Evolutionary conservation across 305 asterid genomes (phyloP), one percentile per base, ranked within the genome.

Genomic region (Fraxinus floribunda): DNA sequence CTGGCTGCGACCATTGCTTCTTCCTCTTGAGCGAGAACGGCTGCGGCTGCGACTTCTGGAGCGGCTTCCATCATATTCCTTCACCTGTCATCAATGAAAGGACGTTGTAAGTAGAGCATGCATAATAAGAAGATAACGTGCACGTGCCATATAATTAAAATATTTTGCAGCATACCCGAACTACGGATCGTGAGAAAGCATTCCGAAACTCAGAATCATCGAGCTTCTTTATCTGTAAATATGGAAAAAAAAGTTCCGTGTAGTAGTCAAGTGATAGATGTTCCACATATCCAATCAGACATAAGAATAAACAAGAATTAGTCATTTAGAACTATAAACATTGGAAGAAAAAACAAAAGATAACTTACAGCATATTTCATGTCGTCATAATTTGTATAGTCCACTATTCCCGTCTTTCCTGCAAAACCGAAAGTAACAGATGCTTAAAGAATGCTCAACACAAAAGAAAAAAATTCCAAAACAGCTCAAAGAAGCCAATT

Each of bases 171-270:
- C 98, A 15, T 93, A 97, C 99, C 84, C 91, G 94, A 84, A 97
- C 89, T 81, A 93, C 89, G 62, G 93, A 80, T 78, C 95, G 93
- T 7, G 98, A 92, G 88, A 90, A 92, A 77, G 99, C 97, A 90
- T 97, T 97, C 39, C 93, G 93, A 76, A 94, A 97, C 89, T 97
- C 99, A 29, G 99, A 93, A 44, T 91, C 98, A 86, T 97, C 98
- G 8, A 97, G 98, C 87, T 97, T 97, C 92, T 90, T 91, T 86
- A 97, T 90, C 99, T 97, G 84, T 83, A 87, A 20, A 64, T 46
- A 82, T 36, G 24, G 44, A 80, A 83, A 62, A 62, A 76, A 76
- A 72, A 46, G 46, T 5, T 20, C 38, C 77, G 79, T n/a, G 16
- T 39, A 62, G 49, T 20, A 82, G 78, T 55, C 76, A 38, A 82